Percentiles rank a stretch among this genome's conserved stretches.
Evolutionary conservation across 371 early-diverging fungal genomes (phyloP).

Genomic region (Umbelopsis sp.): DNA sequence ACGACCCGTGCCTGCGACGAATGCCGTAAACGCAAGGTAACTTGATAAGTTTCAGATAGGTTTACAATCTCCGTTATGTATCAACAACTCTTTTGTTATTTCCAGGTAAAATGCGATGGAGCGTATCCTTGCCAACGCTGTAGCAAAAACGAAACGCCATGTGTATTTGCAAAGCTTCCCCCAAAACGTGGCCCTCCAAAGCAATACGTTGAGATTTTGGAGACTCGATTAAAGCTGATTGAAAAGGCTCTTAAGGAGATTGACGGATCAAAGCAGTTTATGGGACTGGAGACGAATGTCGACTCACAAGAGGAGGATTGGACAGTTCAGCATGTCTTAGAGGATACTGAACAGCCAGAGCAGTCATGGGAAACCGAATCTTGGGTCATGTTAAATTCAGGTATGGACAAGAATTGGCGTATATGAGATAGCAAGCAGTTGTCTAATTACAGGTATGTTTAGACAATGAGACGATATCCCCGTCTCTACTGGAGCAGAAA

Average conservation of each 20-base stretch:
- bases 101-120: conserved; percentile 56
- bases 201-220: conserved; percentile 52
- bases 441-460: background rate
- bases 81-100: background rate
- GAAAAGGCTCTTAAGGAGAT: conserved; percentile 47
- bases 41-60: conserved; percentile 6
- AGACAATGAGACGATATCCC: conserved; percentile 3
- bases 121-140: conserved; percentile 53
- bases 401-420: background rate
- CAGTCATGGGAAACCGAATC: background rate
- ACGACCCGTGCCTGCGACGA: conserved; percentile 52
- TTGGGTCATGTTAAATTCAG: background rate
- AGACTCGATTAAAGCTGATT: conserved; percentile 44
- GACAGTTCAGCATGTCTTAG: background rate
- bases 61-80: conserved; percentile 20
- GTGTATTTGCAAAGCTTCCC: conserved; percentile 49
- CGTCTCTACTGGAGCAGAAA: background rate
- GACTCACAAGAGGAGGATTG: conserved; percentile 1
- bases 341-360: conserved; percentile 4
- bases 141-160: conserved; percentile 38
- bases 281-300: background rate
- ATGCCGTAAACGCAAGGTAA: conserved; percentile 58
- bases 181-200: conserved; percentile 52
- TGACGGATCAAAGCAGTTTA: conserved; percentile 27
- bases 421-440: background rate